These are phyloP conservation scores for Phymatotrichopsis omnivora DNA, from an alignment of 2,329 filamentous ascomycete species.

Conservation along the genomic window DNA sequence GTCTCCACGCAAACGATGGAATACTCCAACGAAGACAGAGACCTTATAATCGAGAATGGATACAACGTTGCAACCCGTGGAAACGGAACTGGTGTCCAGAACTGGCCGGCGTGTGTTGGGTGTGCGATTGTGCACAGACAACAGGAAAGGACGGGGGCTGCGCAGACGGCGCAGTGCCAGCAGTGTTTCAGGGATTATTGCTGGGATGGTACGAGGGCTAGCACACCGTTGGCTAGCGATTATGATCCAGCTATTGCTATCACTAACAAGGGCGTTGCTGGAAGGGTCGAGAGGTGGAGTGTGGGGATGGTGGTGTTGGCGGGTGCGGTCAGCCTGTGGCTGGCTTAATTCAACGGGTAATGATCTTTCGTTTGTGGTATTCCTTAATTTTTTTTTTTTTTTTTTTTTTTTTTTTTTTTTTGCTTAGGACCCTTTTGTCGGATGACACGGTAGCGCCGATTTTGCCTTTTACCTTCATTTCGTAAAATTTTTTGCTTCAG, in stretches of 20 bases:
- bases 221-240: conserved; percentile 32
- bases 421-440: background rate
- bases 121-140: conserved; percentile 77
- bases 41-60: conserved; percentile 76
- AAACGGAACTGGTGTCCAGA: conserved; percentile 61
- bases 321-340: conserved; percentile 2
- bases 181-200: conserved; percentile 75
- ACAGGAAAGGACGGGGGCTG: conserved; percentile 57
- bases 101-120: conserved; percentile 76
- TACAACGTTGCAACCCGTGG: conserved; percentile 73
- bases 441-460: background rate
- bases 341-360: no score
- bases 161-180: conserved; percentile 60
- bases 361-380: background rate
- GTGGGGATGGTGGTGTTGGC: conserved; percentile 6
- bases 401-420: background rate
- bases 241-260: conserved; percentile 38
- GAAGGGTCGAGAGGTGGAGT: conserved; percentile 1
- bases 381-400: background rate
- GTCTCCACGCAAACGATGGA: conserved; percentile 61
- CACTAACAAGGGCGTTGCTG: conserved; percentile 15
- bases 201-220: conserved; percentile 69
- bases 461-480: background rate
- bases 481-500: background rate
- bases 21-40: conserved; percentile 56